phyloP scores from a whole-genome alignment of 108 stramenopile species.

The Cyclotella baltica region DNA sequence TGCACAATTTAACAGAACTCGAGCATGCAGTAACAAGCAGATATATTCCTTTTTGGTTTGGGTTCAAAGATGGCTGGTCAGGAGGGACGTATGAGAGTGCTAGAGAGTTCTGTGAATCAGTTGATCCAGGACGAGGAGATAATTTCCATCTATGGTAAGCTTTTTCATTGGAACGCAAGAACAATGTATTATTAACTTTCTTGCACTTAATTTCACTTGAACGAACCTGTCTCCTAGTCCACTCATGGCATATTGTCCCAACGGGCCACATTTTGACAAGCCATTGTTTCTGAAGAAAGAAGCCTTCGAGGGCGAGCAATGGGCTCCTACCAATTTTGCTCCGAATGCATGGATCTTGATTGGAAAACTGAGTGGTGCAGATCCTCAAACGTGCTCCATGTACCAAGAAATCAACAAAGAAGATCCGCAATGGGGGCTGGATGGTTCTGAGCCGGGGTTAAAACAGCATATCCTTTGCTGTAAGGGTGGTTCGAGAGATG shows the following conservation, averaged over 20 bases:
- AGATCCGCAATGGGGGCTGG: constrained; percentile 28
- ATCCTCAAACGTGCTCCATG: constrained; percentile 21
- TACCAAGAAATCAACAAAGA: constrained; percentile 22
- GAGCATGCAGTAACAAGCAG: constrained; percentile 1
- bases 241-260: constrained; percentile 28
- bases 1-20: not conserved
- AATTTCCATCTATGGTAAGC: constrained; percentile 32
- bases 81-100: constrained; percentile 21
- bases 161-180: no score
- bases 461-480: constrained; percentile 44
- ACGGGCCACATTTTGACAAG: constrained; percentile 18
- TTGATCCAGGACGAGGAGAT: constrained; percentile 11
- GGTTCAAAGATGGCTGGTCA: constrained; percentile 17
- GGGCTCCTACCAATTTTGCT: constrained; percentile 21
- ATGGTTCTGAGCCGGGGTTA: constrained; percentile 26
- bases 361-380: constrained; percentile 13
- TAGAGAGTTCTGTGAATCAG: constrained; percentile 22
- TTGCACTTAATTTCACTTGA: no score
- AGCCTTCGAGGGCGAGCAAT: constrained; percentile 37
- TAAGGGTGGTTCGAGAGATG: constrained; percentile 1
- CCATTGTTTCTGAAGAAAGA: constrained; percentile 32
- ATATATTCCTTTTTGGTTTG: constrained; percentile 20
- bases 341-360: constrained; percentile 29
- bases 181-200: no score
- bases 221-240: no score